Base-by-base conservation (phyloP, 169 alveolate species). In the Eimeria sp. region DNA sequence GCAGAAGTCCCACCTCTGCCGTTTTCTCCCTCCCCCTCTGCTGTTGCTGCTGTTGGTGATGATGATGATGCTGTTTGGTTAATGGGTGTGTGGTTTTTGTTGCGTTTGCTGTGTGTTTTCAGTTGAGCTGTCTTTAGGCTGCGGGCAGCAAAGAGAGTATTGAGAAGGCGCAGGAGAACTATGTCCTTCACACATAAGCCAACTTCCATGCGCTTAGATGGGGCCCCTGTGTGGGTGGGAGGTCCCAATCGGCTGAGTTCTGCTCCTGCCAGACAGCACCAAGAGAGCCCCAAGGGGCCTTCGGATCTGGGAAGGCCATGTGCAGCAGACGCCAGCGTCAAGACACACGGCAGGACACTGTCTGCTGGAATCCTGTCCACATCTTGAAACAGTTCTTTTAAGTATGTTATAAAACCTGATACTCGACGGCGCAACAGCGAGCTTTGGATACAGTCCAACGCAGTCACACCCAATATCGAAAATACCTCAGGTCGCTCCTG, bases 181-280 rank as follows among this genome's bases (percentile, higher is more conserved):
- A 9, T 10, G 22, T 80, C 89, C 89, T 80, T 80, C 54, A 80
- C 25, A 34, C 89, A 80, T 14, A 80, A 6, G 6, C 40, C 40
- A 34, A 34, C 40, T 34, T 75, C 86, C 9, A 11, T 75, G 10
- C 51, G 1, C 30, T 30, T 34, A 34, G 40, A 34, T 6, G 11
- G 78, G 78, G 61, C 43, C 75, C 75, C 75, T 3, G 34, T 11
- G 14, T n/a, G 14, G 75, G 43, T 65, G 75, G 51, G 49, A 25
- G 57, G 78, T 10, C 65, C 40, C 89, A 9, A 30, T 78, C 34
- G 2, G 65, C 67, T 47, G 65, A 16, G 22, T 30, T 20, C 61
- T 54, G 61, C 61, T 54, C 20, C 61, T 54, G 89, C 89, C 7
- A 49, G 49, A 72, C 89, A 80, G 54, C 89, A 80, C 89, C 89